phyloP scores from a whole-genome alignment of 805 yeast species.

The Cephaloascus fragrans region DNA sequence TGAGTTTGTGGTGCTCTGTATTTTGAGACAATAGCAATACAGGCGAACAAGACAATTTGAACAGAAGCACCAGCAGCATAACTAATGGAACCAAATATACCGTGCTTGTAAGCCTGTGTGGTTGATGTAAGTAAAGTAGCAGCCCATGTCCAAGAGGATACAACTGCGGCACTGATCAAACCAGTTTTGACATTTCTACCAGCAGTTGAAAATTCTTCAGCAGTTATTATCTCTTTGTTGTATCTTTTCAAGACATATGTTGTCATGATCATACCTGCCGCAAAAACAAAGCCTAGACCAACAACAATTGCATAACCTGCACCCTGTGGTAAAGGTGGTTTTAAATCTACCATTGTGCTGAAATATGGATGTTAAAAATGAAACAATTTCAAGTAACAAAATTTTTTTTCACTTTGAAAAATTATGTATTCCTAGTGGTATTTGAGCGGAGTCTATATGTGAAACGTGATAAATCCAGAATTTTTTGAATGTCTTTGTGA shows the following conservation, averaged over 20 bases:
- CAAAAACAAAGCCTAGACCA: constrained; percentile 75
- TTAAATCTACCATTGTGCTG: too few relatives aligned
- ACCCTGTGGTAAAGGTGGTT: constrained; percentile 48
- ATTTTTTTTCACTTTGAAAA: too few relatives aligned
- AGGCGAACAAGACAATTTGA: constrained; percentile 79
- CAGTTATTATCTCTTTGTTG: constrained; percentile 78
- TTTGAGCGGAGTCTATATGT: too few relatives aligned
- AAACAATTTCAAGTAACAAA: too few relatives aligned
- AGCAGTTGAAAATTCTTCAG: constrained; percentile 91
- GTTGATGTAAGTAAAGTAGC: constrained; percentile 23
- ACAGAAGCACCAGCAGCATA: constrained; percentile 91
- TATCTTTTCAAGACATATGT: constrained; percentile 67
- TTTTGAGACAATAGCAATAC: constrained; percentile 81
- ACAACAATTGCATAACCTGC: constrained; percentile 85
- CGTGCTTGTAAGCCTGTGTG: constrained; percentile 25
- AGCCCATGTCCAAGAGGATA: constrained; percentile 79
- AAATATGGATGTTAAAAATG: too few relatives aligned
- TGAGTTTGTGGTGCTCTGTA: constrained; percentile 88
- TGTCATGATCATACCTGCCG: constrained; percentile 63
- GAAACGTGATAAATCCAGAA: too few relatives aligned
- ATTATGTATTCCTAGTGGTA: too few relatives aligned
- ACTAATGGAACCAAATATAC: constrained; percentile 72
- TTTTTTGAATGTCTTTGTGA: too few relatives aligned
- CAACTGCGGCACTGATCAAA: constrained; percentile 82
- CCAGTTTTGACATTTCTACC: constrained; percentile 84